Evolutionary conservation across 208 protist genomes (phyloP).

Genomic region (Crithidia expoeki): DNA sequence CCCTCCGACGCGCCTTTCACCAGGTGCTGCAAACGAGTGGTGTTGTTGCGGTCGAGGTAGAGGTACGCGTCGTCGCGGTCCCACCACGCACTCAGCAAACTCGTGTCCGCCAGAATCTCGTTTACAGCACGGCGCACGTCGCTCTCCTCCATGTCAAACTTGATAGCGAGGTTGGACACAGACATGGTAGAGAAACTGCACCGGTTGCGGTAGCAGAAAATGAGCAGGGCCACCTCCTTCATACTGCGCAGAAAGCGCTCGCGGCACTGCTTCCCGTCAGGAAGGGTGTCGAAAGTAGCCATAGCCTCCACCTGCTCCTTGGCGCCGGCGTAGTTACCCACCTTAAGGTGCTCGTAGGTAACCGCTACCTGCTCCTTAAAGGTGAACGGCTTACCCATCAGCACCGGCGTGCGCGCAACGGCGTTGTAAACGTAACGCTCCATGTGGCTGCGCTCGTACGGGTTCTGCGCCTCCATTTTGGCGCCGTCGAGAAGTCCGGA

Average conservation of each 20-base stretch:
- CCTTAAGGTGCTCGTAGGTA: constrained; percentile 71
- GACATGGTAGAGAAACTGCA: constrained; percentile 83
- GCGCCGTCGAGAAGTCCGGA: constrained; percentile 78
- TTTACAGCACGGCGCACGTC: constrained; percentile 71
- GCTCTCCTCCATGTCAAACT: constrained; percentile 74
- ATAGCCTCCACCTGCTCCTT: constrained; percentile 71
- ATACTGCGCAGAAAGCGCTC: constrained; percentile 55
- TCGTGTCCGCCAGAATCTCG: constrained; percentile 74
- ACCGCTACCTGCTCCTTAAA: constrained; percentile 69
- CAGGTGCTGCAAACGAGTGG: constrained; percentile 82
- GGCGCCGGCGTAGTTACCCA: constrained; percentile 67
- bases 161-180: constrained; percentile 70
- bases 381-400: constrained; percentile 65
- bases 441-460: constrained; percentile 74
- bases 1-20: constrained; percentile 72
- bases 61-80: constrained; percentile 84
- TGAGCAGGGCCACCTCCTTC: constrained; percentile 75
- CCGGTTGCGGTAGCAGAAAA: constrained; percentile 82
- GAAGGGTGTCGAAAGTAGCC: constrained; percentile 61
- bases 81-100: constrained; percentile 81
- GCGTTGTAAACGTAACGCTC: constrained; percentile 75
- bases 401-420: constrained; percentile 48
- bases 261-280: constrained; percentile 52
- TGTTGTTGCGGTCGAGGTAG: constrained; percentile 81
- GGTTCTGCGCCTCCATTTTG: constrained; percentile 75